Conservation (phyloP, 1,284 basidiomycete species). For the Uromyces viciae-fabae region DNA sequence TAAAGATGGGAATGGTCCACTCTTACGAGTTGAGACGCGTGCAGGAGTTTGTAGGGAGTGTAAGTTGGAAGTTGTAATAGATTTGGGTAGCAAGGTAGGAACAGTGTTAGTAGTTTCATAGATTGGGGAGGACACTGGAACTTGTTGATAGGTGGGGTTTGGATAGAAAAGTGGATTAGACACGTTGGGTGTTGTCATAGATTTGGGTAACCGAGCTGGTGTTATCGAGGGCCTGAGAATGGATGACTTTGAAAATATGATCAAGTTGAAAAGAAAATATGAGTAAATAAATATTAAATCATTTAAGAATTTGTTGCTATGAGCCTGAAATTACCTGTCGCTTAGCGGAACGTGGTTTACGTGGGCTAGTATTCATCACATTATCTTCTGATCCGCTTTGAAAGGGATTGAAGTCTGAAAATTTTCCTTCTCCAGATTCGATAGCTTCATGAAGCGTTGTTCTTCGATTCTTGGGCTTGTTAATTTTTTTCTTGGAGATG, state of each 20-base stretch:
- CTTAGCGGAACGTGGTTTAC: slow-evolving; percentile 20
- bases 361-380: slow-evolving; percentile 47
- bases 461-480: slow-evolving; percentile 28
- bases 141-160: not conserved
- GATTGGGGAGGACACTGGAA: not conserved
- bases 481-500: slow-evolving; percentile 10
- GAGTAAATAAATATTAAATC: not conserved
- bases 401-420: slow-evolving; percentile 61
- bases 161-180: not conserved
- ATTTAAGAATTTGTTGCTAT: not conserved
- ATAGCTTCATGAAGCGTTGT: slow-evolving; percentile 33
- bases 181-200: slow-evolving; percentile 26
- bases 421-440: slow-evolving; percentile 53
- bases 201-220: slow-evolving; percentile 13
- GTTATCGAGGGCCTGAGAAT: slow-evolving; percentile 1
- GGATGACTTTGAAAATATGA: slow-evolving; percentile 13
- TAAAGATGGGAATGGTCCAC: slow-evolving; percentile 23
- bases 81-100: slow-evolving; percentile 38
- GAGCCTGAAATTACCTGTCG: slow-evolving; percentile 32
- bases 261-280: not conserved
- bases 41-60: slow-evolving; percentile 27
- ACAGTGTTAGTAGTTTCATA: slow-evolving; percentile 10
- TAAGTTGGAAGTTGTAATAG: slow-evolving; percentile 32
- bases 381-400: slow-evolving; percentile 59
- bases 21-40: slow-evolving; percentile 18